These are phyloP conservation scores for Ambrosia hybrid DNA, from an alignment of 140 eudicot genomes.

Conservation along the genomic window DNA sequence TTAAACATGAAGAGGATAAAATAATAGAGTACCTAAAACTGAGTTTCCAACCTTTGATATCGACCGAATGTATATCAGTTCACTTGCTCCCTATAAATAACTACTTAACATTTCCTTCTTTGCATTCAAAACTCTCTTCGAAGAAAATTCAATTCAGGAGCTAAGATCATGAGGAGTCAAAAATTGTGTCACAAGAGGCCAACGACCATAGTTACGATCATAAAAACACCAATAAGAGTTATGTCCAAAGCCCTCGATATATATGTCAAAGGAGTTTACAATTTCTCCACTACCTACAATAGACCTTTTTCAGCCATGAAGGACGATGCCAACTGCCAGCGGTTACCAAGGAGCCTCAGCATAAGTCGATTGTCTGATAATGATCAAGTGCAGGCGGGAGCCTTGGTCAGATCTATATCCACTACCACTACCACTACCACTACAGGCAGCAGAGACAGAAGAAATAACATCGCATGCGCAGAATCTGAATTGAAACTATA, in stretches of 20 bases:
- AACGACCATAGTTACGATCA: constrained; percentile 10
- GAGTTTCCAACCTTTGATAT: too few species aligned
- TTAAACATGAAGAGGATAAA: too few species aligned
- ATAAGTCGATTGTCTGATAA: not conserved
- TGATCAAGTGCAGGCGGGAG: constrained; percentile 2
- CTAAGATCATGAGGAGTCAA: constrained; percentile 19
- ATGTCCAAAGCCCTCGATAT: constrained; percentile 28
- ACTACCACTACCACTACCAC: not conserved
- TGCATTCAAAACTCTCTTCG: not conserved
- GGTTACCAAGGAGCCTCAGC: constrained; percentile 23
- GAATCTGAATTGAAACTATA: not conserved
- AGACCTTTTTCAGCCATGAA: not conserved
- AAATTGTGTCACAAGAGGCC: constrained; percentile 9
- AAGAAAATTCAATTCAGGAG: not conserved
- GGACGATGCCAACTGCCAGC: not conserved
- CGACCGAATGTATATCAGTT: not conserved
- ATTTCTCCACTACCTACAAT: constrained; percentile 7
- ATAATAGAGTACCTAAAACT: too few species aligned
- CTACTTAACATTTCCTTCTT: not conserved
- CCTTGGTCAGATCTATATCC: constrained; percentile 20
- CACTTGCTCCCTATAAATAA: constrained; percentile 4
- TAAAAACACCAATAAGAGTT: constrained; percentile 23
- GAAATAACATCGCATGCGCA: not conserved
- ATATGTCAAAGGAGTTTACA: constrained; percentile 15
- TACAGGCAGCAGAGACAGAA: not conserved